Percentiles rank a stretch among this genome's conserved stretches.
These are phyloP conservation scores for Salicornia ramosissima DNA, from an alignment of 148 eudicot genomes.

Conservation along the genomic window DNA sequence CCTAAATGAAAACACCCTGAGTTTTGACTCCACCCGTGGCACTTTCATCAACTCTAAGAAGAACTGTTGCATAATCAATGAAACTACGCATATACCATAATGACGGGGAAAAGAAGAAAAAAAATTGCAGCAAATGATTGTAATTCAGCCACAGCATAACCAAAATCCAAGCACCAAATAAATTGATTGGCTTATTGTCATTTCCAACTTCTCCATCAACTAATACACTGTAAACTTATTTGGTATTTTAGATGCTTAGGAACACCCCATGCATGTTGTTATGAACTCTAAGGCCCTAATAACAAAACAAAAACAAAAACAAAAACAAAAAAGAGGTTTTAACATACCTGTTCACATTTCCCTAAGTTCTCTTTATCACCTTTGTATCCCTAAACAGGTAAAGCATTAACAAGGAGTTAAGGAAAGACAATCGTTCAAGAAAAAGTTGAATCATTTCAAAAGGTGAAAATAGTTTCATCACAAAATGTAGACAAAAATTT, in stretches of 20 bases:
- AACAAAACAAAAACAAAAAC: no score
- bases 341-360: conserved; percentile 79
- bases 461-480: conserved; percentile 12
- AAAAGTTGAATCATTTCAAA: neutral
- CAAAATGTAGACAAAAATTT: neutral
- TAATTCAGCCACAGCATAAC: neutral
- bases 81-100: neutral
- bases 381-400: conserved; percentile 59
- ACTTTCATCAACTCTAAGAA: conserved; percentile 90
- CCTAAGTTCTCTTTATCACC: conserved; percentile 82
- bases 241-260: neutral
- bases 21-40: conserved; percentile 82
- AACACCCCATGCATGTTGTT: neutral
- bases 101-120: no score
- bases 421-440: conserved; percentile 13
- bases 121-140: conserved; percentile 1
- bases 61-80: conserved; percentile 46
- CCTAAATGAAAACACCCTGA: conserved; percentile 88
- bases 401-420: neutral
- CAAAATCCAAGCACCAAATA: neutral
- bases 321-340: conserved; percentile 1
- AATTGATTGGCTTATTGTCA: neutral
- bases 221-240: neutral
- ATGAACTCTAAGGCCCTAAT: neutral
- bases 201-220: neutral